A percentile compares a stretch with the other conserved stretches of the same genome.
Conservation (phyloP, 257 asterid genomes). For the Solanum piurae region DNA sequence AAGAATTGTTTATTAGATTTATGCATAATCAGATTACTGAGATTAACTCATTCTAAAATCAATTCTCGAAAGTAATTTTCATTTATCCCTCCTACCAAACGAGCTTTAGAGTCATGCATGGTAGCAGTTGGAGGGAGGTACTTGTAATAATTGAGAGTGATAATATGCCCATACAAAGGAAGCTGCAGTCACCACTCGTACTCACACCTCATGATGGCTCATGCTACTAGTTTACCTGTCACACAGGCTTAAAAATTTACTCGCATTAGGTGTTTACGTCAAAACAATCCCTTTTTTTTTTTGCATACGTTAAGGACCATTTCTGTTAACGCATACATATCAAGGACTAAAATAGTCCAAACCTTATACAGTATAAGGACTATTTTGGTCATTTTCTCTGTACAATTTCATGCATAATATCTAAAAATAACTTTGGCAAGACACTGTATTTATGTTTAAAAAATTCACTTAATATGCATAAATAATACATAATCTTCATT, state of each 20-base stretch:
- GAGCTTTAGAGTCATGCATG: not conserved
- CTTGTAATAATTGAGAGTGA: not conserved
- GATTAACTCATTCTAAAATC: not conserved
- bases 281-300: no score
- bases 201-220: not conserved
- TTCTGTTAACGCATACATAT: not conserved
- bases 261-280: not conserved
- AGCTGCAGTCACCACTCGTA: not conserved
- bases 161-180: not conserved
- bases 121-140: not conserved
- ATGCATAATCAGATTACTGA: not conserved
- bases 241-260: not conserved
- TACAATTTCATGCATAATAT: not conserved
- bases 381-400: not conserved
- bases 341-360: not conserved
- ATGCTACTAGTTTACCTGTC: not conserved
- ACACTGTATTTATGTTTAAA: not conserved
- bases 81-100: not conserved
- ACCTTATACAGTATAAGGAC: not conserved
- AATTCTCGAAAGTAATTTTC: no score
- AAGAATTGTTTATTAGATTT: not conserved
- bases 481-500: not conserved
- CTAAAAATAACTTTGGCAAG: not conserved
- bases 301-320: not conserved
- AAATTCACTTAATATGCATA: not conserved